Evolutionary conservation across 78 protist genomes (phyloP).

Genomic region (Creolimax fragrantissima): DNA sequence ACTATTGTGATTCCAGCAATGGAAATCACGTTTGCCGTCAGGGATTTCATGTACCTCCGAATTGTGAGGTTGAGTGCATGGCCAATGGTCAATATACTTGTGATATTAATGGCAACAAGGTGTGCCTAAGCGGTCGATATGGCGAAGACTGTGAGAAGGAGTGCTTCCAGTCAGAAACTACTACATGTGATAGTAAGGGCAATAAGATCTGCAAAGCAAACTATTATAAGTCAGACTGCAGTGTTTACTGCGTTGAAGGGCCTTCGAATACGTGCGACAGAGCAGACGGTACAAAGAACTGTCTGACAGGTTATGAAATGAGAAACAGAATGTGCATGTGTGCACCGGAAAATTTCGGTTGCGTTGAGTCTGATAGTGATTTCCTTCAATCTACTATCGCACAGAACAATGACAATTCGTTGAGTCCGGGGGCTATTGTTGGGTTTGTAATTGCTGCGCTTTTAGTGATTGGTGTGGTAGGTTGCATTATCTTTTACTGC

Average conservation of each 20-base stretch:
- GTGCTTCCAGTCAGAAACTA: not conserved
- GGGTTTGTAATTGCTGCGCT: too few species aligned
- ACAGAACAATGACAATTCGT: too few species aligned
- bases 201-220: not conserved
- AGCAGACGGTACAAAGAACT: not conserved
- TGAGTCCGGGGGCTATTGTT: too few species aligned
- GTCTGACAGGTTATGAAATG: not conserved
- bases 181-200: not conserved
- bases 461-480: too few species aligned
- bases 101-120: not conserved
- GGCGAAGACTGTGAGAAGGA: not conserved
- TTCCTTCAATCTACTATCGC: too few species aligned
- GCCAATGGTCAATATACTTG: not conserved
- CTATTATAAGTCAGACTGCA: not conserved
- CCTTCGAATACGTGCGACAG: not conserved
- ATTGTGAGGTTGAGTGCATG: not conserved
- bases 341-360: not conserved
- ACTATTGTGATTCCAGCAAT: not conserved
- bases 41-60: not conserved
- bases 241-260: not conserved
- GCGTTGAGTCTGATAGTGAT: not conserved
- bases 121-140: not conserved
- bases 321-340: not conserved
- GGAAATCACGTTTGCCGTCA: not conserved
- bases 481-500: too few species aligned